A percentile compares a stretch with the other conserved stretches of the same genome.
phyloP scores from a whole-genome alignment of 192 early-diverging fungal species.

The Podila epigama region DNA sequence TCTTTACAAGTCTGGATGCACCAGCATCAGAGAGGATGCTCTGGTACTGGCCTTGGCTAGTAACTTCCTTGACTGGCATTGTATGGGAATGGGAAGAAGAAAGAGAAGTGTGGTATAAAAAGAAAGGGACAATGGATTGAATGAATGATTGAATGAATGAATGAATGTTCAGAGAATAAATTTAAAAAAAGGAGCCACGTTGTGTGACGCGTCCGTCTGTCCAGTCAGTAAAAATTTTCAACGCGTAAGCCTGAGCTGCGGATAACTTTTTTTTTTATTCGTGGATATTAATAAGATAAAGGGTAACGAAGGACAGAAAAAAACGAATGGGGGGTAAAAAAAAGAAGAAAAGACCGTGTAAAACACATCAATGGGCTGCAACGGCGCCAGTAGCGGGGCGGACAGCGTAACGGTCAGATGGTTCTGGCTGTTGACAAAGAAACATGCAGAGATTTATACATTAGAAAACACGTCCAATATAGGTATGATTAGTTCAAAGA shows the following conservation, averaged over 20 bases:
- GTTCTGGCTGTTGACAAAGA: not conserved
- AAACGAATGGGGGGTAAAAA: not conserved
- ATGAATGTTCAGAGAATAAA: too few relatives aligned
- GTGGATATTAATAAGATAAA: too few relatives aligned
- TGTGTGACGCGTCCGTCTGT: too few relatives aligned
- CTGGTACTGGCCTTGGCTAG: conserved; percentile 38
- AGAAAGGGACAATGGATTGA: not conserved
- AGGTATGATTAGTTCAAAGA: not conserved
- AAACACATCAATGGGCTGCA: not conserved
- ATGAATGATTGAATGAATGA: too few relatives aligned
- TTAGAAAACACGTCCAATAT: not conserved
- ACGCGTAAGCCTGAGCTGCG: too few relatives aligned
- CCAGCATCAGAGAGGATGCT: conserved; percentile 31
- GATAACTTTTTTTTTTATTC: too few relatives aligned
- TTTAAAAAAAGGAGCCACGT: too few relatives aligned
- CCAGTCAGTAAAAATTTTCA: too few relatives aligned
- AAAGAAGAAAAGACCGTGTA: not conserved
- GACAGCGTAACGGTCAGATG: not conserved
- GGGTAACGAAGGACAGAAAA: not conserved
- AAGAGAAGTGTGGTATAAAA: not conserved
- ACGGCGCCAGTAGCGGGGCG: not conserved
- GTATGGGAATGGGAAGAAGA: not conserved
- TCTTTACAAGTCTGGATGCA: conserved; percentile 33
- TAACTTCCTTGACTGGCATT: conserved; percentile 45
- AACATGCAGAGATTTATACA: not conserved